Evolutionary conservation across 2,329 filamentous ascomycete genomes (phyloP).

Genomic region (Fusarium metavorans): DNA sequence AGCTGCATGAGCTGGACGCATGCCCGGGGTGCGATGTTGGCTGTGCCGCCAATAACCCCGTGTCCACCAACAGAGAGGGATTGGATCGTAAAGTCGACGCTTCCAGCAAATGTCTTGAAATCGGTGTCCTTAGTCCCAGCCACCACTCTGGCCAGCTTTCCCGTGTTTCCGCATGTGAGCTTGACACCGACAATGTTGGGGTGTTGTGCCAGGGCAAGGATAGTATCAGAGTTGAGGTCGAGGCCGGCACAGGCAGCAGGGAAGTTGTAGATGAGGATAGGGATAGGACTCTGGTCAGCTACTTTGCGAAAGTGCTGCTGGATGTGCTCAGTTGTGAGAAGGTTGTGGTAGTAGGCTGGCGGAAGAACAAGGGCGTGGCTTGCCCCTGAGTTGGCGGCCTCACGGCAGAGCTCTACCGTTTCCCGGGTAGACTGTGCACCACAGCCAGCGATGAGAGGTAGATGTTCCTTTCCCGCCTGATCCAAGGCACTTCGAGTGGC

Average conservation of each 20-base stretch:
- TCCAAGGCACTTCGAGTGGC: constrained; percentile 72
- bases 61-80: constrained; percentile 76
- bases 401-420: constrained; percentile 73
- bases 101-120: constrained; percentile 79
- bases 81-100: constrained; percentile 80
- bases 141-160: constrained; percentile 65
- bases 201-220: constrained; percentile 63
- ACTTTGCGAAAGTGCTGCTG: constrained; percentile 72
- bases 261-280: constrained; percentile 74
- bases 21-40: constrained; percentile 75
- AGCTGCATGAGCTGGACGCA: constrained; percentile 72
- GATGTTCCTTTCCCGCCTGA: constrained; percentile 62
- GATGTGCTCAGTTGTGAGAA: constrained; percentile 69
- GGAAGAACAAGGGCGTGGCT: constrained; percentile 77
- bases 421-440: constrained; percentile 76
- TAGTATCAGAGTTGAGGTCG: constrained; percentile 68
- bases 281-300: constrained; percentile 68
- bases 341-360: constrained; percentile 74
- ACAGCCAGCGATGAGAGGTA: constrained; percentile 77
- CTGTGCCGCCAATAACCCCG: constrained; percentile 78
- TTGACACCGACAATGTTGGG: constrained; percentile 74
- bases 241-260: constrained; percentile 68
- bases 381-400: constrained; percentile 73
- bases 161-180: constrained; percentile 73
- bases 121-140: constrained; percentile 53